These are phyloP conservation scores for Vararia minispora DNA, from an alignment of 768 basidiomycete genomes.

Conservation along the genomic window DNA sequence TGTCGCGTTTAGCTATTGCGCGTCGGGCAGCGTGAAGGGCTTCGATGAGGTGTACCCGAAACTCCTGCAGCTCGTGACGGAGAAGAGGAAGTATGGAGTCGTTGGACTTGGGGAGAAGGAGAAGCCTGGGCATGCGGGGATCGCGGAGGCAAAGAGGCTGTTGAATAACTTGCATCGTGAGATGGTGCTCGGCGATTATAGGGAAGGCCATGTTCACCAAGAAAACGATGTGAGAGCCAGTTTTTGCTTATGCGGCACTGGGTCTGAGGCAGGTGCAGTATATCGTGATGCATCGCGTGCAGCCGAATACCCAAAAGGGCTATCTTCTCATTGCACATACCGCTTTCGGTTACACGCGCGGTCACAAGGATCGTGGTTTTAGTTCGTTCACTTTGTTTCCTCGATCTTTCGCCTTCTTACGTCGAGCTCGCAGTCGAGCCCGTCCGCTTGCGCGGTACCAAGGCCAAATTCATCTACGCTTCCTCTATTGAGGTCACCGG, in stretches of 20 bases:
- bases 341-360: constrained; percentile 61
- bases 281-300: constrained; percentile 85
- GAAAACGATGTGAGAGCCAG: constrained; percentile 73
- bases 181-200: constrained; percentile 78
- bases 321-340: constrained; percentile 90
- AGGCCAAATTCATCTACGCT: constrained; percentile 73
- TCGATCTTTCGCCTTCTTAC: neutral
- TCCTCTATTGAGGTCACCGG: constrained; percentile 59
- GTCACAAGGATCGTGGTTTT: constrained; percentile 66
- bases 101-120: constrained; percentile 31
- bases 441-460: constrained; percentile 72
- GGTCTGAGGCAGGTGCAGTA: constrained; percentile 42
- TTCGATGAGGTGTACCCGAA: constrained; percentile 97
- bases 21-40: constrained; percentile 89
- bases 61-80: constrained; percentile 78
- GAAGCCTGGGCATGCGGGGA: constrained; percentile 18
- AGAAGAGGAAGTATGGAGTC: constrained; percentile 70
- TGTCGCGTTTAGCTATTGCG: constrained; percentile 83
- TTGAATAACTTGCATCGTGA: constrained; percentile 85
- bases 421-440: constrained; percentile 50
- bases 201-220: constrained; percentile 94
- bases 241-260: neutral
- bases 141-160: constrained; percentile 40
- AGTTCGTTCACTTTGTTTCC: constrained; percentile 36
- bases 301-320: constrained; percentile 83